Evolutionary conservation across 1,139 yeast genomes (phyloP).

Genomic region (Yamadazyma dendronema): DNA sequence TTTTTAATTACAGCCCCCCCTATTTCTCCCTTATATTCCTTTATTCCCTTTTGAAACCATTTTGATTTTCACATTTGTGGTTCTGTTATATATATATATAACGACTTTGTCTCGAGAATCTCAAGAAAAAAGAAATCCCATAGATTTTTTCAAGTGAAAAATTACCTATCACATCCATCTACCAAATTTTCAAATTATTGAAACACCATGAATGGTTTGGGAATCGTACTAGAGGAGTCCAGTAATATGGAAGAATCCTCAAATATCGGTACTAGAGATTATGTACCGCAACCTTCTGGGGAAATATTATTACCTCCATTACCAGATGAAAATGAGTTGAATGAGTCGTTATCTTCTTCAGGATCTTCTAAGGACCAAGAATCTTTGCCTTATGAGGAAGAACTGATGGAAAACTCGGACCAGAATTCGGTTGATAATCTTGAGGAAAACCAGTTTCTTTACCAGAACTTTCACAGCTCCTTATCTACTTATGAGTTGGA

Average conservation of each 20-base stretch:
- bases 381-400: conserved; percentile 2
- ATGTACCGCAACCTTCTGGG: conserved; percentile 6
- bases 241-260: not conserved
- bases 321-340: conserved; percentile 20
- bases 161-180: not conserved
- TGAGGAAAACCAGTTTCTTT: conserved; percentile 12
- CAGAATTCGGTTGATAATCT: not conserved
- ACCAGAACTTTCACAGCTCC: conserved; percentile 16
- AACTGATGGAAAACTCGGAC: not conserved
- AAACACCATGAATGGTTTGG: conserved; percentile 28
- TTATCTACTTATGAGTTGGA: conserved; percentile 30
- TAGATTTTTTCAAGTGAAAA: no score
- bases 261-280: not conserved
- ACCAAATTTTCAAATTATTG: no score
- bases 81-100: no score
- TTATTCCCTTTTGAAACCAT: no score
- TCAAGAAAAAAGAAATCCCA: no score
- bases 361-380: not conserved
- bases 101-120: no score
- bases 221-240: conserved; percentile 31
- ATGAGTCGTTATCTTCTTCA: conserved; percentile 4
- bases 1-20: not conserved
- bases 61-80: no score
- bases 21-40: no score
- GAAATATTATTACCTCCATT: conserved; percentile 41